Base-by-base conservation (phyloP, 1,284 basidiomycete species). In the Fomitiporia mediterranea region DNA sequence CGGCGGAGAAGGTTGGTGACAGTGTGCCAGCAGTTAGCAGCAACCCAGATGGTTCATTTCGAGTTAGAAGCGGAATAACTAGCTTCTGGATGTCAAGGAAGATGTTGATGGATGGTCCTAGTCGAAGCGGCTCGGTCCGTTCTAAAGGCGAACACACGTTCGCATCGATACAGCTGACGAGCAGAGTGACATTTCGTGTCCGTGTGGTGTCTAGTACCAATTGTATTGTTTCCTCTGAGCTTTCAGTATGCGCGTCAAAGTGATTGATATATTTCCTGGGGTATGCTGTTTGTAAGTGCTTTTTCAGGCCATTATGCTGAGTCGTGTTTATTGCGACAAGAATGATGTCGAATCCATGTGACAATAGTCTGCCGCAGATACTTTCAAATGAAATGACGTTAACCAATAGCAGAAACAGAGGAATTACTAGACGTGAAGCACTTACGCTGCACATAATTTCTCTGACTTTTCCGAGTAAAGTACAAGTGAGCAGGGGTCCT, bases 391-490 rank as follows among this genome's bases (percentile, higher is more conserved):
- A 9, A 37, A 28, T 2, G 7, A 7, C 7, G 27, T 7, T 17
- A 25, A 35, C 27, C 21, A 54, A 21, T 48, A n/a, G n/a, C n/a
- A n/a, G n/a, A n/a, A n/a, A 25, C 34, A 30, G 15, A 7, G 27
- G 1, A n/a, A 15, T 6, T 11, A 23, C 21, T 9, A n/a, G 4
- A 23, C 4, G 4, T 35, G 17, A 2, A 35, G 15, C 32, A 51
- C 51, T 43, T 39, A 58, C 56, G 19, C 51, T 38, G 44, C 44
- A 21, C 46, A 53, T n/a, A 58, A 23, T n/a, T 25, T 2, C 46
- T 53, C 56, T 28, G 52, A 44, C 8, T 30, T 21, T 17, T 44
- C 9, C 25, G 32, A 27, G 30, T 54, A 54, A 13, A 50, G 35
- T 11, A 58, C 27, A 35, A 58, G 19, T 21, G 56, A 44, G 27